Conservation (phyloP, 768 basidiomycete species). For the Tulasnella sp. region DNA sequence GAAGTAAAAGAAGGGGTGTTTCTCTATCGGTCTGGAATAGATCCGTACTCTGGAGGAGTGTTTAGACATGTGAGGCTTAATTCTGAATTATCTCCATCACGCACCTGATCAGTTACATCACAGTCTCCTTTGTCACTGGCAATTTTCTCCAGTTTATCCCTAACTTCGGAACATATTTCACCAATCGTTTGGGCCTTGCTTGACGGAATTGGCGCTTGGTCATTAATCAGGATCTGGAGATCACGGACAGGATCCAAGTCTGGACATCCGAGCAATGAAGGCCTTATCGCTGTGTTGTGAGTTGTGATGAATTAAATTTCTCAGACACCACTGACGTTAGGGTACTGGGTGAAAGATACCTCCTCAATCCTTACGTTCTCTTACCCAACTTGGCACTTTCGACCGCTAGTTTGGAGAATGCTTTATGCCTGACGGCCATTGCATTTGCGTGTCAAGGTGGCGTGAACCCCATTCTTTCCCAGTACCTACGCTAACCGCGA, state of each 20-base stretch:
- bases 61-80: constrained; percentile 62
- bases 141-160: constrained; percentile 58
- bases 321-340: neutral
- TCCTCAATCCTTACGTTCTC: constrained; percentile 81
- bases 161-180: constrained; percentile 35
- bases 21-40: constrained; percentile 58
- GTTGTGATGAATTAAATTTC: constrained; percentile 22
- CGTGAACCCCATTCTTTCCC: constrained; percentile 14
- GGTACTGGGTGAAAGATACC: constrained; percentile 40
- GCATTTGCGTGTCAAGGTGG: constrained; percentile 58
- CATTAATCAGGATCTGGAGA: constrained; percentile 57
- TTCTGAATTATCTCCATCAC: neutral
- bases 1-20: constrained; percentile 84
- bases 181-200: constrained; percentile 55
- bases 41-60: constrained; percentile 77
- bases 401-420: constrained; percentile 71
- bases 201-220: constrained; percentile 57
- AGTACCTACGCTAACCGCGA: neutral
- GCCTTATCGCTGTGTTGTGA: constrained; percentile 52
- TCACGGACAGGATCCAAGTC: constrained; percentile 33
- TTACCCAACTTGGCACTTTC: constrained; percentile 70
- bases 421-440: constrained; percentile 49
- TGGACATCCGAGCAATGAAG: constrained; percentile 38
- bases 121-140: constrained; percentile 75
- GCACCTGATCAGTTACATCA: constrained; percentile 4